Conservation (phyloP, 176 grass and related monocot genomes). For the Oryza australiensis region DNA sequence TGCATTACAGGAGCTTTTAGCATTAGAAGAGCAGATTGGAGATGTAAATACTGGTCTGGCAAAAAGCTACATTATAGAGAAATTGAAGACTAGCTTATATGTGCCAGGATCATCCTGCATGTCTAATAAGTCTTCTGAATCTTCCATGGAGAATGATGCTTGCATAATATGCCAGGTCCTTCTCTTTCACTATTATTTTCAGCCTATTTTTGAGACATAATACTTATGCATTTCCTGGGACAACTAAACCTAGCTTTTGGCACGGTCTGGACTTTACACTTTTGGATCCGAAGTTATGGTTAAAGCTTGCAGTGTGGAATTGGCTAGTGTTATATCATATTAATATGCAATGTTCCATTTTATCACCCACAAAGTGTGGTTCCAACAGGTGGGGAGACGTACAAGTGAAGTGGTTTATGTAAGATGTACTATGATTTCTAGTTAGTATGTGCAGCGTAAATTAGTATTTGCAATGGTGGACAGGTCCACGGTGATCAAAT, state of each 20-base stretch:
- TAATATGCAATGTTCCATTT: background rate
- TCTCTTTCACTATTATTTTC: slow-evolving; percentile 37
- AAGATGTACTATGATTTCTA: background rate
- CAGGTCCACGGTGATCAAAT: background rate
- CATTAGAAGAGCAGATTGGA: slow-evolving; percentile 71
- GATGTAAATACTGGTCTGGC: slow-evolving; percentile 71
- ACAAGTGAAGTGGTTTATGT: background rate
- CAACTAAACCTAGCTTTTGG: background rate
- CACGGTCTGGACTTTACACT: background rate
- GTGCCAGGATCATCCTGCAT: slow-evolving; percentile 38
- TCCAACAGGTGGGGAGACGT: background rate
- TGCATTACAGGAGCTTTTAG: slow-evolving; percentile 64
- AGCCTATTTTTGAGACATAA: slow-evolving; percentile 18
- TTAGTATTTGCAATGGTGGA: background rate
- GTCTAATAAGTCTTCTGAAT: slow-evolving; percentile 38
- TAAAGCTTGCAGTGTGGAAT: slow-evolving; percentile 13
- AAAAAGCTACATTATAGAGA: slow-evolving; percentile 53
- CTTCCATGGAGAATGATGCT: slow-evolving; percentile 56
- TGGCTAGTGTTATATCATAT: background rate
- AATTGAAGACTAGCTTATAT: slow-evolving; percentile 56
- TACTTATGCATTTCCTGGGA: background rate
- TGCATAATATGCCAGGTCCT: slow-evolving; percentile 81
- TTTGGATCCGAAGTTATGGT: background rate
- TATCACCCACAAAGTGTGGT: background rate
- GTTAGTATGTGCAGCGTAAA: slow-evolving; percentile 12